Evolutionary conservation across 1,284 basidiomycete genomes (phyloP), one percentile per base, ranked within the genome.

Genomic region (Fomes fomentarius): DNA sequence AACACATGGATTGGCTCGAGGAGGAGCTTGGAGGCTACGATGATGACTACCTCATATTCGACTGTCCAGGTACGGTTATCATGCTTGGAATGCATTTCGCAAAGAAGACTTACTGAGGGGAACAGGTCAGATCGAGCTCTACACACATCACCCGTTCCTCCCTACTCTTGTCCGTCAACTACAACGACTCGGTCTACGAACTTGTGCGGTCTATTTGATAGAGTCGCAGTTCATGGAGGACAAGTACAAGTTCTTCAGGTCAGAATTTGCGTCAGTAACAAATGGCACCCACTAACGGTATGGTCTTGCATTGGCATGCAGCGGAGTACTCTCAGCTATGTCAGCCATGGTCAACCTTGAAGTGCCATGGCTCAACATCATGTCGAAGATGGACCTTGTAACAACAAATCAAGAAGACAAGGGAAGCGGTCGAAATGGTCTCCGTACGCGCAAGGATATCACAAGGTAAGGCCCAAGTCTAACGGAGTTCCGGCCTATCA

Each of bases 141-240:
- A 99, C 74, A 99, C 97, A 0, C 97, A 99, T 73, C 94, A 98
- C 65, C 94, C 96, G 0, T 92, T 99, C 68, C 85, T 99, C 41
- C 94, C 96, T 1, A 87, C 88, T 5, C 85, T 99, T 45, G 90
- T 94, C 34, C 82, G 85, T 57, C 76, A 88, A 68, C 70, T 94
- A 40, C 75, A 80, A 68, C 76, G 87, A 65, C 76, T 95, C 65
- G 84, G 87, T 37, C 84, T 96, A 57, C 81, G 93, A 54, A 86
- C 85, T 31, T 92, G 88, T 60, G 92, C 90, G 4, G 85, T 86
- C 14, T 99, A 99, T 71, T 83, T 99, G 44, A 85, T 99, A 61
- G 97, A 99, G 70, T 95, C 93, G 1, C 97, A 99, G 66, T 98
- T 98, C 74, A 98, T 98, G 91, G 95, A 98, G 74, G 97, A 99